A percentile compares a stretch with the other conserved stretches of the same genome.
Conservation (phyloP, 2,329 filamentous ascomycete species). For the Penicillium hordei region DNA sequence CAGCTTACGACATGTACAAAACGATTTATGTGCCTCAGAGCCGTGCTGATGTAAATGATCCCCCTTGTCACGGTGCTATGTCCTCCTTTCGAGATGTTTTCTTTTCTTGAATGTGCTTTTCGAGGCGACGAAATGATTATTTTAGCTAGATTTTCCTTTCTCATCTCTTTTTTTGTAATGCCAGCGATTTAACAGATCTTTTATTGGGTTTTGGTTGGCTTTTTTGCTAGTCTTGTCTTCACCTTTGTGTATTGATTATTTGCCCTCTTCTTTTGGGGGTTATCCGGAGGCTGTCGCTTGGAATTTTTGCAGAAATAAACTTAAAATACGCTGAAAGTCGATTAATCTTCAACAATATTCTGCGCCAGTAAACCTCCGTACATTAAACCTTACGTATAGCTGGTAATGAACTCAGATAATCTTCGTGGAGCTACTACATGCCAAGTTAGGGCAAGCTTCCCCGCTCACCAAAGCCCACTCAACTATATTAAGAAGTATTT, state of each 20-base stretch:
- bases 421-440: no score
- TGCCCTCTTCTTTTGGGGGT: no score
- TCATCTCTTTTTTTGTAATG: slow-evolving; percentile 2
- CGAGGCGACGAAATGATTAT: slow-evolving; percentile 7
- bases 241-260: background rate
- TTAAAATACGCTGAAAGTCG: no score
- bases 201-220: slow-evolving; percentile 5
- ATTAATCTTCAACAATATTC: no score
- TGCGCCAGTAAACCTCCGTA: no score
- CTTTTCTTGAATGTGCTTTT: slow-evolving; percentile 4
- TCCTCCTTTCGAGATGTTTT: slow-evolving; percentile 6
- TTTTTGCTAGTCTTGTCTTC: background rate
- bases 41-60: slow-evolving; percentile 12
- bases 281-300: no score
- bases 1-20: slow-evolving; percentile 21
- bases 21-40: slow-evolving; percentile 9
- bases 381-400: no score
- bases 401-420: no score
- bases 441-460: no score
- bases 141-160: slow-evolving; percentile 7
- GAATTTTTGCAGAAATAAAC: no score
- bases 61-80: slow-evolving; percentile 7
- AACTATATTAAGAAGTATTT: no score
- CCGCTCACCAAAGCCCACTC: no score
- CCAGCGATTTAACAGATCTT: slow-evolving; percentile 18